These are phyloP conservation scores for Neodidymelliopsis sp. DNA, from an alignment of 2,329 filamentous ascomycete genomes.

Conservation along the genomic window DNA sequence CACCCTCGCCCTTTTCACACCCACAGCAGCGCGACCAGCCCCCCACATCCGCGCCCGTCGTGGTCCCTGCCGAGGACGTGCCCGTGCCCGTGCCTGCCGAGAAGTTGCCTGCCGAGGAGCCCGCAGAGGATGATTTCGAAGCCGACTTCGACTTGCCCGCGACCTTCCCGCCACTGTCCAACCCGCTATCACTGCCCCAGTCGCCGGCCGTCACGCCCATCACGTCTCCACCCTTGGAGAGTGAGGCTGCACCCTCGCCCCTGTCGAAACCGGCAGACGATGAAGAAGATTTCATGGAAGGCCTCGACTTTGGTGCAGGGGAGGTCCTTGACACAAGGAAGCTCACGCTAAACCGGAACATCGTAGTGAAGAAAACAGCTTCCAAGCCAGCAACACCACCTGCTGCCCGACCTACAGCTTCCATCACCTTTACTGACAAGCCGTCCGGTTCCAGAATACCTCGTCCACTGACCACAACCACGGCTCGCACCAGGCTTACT, in stretches of 20 bases:
- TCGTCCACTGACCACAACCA: constrained; percentile 65
- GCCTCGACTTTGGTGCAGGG: constrained; percentile 84
- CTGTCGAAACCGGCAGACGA: constrained; percentile 35
- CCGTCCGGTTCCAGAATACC: constrained; percentile 74
- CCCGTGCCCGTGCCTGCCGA: constrained; percentile 16
- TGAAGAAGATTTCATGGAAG: constrained; percentile 83
- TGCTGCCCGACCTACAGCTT: constrained; percentile 74
- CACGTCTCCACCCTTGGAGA: constrained; percentile 29
- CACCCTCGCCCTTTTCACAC: constrained; percentile 27
- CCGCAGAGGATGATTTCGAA: constrained; percentile 18
- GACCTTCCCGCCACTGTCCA: constrained; percentile 13
- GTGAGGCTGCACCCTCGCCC: constrained; percentile 25
- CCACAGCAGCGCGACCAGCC: constrained; percentile 29
- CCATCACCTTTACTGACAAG: constrained; percentile 90
- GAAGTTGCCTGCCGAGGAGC: constrained; percentile 11
- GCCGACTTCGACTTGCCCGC: constrained; percentile 22
- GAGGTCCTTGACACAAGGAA: constrained; percentile 83
- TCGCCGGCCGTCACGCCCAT: constrained; percentile 27
- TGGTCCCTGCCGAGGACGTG: constrained; percentile 25
- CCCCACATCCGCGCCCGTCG: constrained; percentile 41
- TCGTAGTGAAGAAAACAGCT: constrained; percentile 78
- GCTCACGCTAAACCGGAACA: constrained; percentile 86
- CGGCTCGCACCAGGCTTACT: constrained; percentile 69
- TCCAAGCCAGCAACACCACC: constrained; percentile 69
- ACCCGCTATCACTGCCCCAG: constrained; percentile 4